These are phyloP conservation scores for Leccinum boreale DNA, from an alignment of 768 basidiomycete species.

Conservation along the genomic window DNA sequence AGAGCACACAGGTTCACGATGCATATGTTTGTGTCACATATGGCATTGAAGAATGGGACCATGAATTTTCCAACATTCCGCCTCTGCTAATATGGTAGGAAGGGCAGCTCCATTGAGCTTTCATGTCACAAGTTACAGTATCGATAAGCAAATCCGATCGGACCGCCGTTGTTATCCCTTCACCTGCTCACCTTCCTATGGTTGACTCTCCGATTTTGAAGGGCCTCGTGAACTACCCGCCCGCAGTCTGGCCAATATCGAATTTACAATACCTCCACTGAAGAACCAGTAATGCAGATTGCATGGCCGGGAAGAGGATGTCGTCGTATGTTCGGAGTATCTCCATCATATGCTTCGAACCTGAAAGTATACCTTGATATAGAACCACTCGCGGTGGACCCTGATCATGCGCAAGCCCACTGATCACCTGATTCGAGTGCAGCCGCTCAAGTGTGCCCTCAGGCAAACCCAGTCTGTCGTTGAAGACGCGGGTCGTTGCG, in stretches of 20 bases:
- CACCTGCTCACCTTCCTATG: conserved; percentile 38
- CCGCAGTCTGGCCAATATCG: conserved; percentile 34
- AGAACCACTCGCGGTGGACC: conserved; percentile 56
- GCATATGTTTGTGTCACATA: neutral
- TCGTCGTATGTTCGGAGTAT: neutral
- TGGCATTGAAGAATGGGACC: neutral
- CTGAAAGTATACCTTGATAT: conserved; percentile 46
- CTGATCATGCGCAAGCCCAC: conserved; percentile 56
- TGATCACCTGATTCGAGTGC: conserved; percentile 45
- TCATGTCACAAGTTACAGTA: neutral
- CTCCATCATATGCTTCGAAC: neutral
- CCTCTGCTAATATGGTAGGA: too few relatives aligned
- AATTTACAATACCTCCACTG: conserved; percentile 50
- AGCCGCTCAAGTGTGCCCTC: conserved; percentile 40
- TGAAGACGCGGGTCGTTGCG: conserved; percentile 52
- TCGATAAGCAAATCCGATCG: neutral
- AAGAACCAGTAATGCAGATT: conserved; percentile 61
- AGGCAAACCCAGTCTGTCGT: conserved; percentile 52
- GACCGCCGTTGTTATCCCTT: too few relatives aligned
- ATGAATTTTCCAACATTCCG: too few relatives aligned
- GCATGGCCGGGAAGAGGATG: conserved; percentile 54
- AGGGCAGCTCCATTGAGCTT: neutral
- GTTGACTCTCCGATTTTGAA: conserved; percentile 38
- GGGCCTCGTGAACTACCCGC: conserved; percentile 40
- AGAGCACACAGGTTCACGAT: too few relatives aligned